Evolutionary conservation across 2,329 filamentous ascomycete genomes (phyloP), one percentile per base, ranked within the genome.

Genomic region (Aspergillus jensenii): DNA sequence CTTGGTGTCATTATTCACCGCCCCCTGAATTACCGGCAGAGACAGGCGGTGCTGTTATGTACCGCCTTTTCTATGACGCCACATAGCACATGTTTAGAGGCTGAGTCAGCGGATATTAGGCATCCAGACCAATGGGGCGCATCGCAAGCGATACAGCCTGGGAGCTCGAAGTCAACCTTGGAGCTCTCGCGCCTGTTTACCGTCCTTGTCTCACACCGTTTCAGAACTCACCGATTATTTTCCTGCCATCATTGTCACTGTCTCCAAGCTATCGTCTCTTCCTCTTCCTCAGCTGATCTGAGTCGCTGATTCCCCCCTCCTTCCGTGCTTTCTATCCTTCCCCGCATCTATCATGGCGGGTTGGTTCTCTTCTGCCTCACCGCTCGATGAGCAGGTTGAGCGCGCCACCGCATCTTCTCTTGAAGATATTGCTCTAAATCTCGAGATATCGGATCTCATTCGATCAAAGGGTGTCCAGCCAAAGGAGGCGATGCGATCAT

Each of bases 381-480:
- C 92, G 78, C 84, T 99, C 78, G 95, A 99, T 77, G 93, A 96
- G 79, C 95, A 98, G 83, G 89, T 99, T 71, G 93, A 97, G 75
- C 91, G 90, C 76, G 95, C 95, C 52, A 99, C 95, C 15, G 88
- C 90, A 65, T 96, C 91, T 72, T 98, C 93, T 77, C 82, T 99
- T 66, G 93, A 99, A 78, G 93, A 99, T 72, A 98, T 99, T 74
- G 90, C 95, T 41, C 86, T 97, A 67, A 98, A 98, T 74, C 87
- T 99, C 71, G 95, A 99, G 78, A 98, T 99, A 68, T 97, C 93
- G 75, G 95, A 99, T 79, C 82, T 96, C 67, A 97, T 99, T 76
- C 87, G 95, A 68, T 98, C 93, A 70, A 98, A 98, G 81, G 96
- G 92, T 17, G 93, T 99, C 51, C 92, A 93, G 75, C 93, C 95